Evolutionary conservation across 805 yeast genomes (phyloP).

Genomic region (Limtongia smithiae): DNA sequence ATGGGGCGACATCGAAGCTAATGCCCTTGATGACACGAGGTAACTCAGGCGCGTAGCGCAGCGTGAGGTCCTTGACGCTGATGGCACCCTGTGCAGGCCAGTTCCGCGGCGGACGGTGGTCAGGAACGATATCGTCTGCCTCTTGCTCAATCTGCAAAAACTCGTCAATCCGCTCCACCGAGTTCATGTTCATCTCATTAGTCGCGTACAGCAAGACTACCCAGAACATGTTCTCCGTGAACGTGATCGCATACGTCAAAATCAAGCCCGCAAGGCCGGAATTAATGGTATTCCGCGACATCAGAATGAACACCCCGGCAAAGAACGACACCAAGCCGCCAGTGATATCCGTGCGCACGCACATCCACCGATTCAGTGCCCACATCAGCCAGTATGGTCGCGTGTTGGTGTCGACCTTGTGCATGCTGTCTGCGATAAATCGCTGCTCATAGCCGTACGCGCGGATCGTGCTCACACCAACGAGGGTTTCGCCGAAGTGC

Average conservation of each 20-base stretch:
- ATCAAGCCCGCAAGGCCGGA: conserved; percentile 96
- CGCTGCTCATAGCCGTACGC: conserved; percentile 92
- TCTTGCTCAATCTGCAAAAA: conserved; percentile 79
- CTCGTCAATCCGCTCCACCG: conserved; percentile 90
- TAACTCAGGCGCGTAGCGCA: conserved; percentile 81
- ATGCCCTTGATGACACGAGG: conserved; percentile 91
- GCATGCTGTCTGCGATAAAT: conserved; percentile 75
- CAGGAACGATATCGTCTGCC: conserved; percentile 63
- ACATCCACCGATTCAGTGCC: conserved; percentile 93
- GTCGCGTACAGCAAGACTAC: conserved; percentile 83
- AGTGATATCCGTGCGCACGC: conserved; percentile 75
- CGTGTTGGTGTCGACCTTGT: conserved; percentile 76
- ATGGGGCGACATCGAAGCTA: conserved; percentile 72
- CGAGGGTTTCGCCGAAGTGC: conserved; percentile 89
- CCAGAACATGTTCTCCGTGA: conserved; percentile 89
- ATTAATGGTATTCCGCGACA: conserved; percentile 62
- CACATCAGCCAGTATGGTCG: conserved; percentile 91
- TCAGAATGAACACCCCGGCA: conserved; percentile 74
- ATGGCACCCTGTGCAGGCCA: conserved; percentile 91
- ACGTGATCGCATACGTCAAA: conserved; percentile 82
- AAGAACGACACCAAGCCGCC: conserved; percentile 80
- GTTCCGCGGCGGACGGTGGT: conserved; percentile 58
- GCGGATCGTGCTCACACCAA: conserved; percentile 89
- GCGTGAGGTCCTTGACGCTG: conserved; percentile 67
- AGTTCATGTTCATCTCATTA: conserved; percentile 94